Percentiles rank a stretch among this genome's conserved stretches.
Evolutionary conservation across 2,329 filamentous ascomycete species (phyloP).

Genomic region (Cladophialophora psammophila): DNA sequence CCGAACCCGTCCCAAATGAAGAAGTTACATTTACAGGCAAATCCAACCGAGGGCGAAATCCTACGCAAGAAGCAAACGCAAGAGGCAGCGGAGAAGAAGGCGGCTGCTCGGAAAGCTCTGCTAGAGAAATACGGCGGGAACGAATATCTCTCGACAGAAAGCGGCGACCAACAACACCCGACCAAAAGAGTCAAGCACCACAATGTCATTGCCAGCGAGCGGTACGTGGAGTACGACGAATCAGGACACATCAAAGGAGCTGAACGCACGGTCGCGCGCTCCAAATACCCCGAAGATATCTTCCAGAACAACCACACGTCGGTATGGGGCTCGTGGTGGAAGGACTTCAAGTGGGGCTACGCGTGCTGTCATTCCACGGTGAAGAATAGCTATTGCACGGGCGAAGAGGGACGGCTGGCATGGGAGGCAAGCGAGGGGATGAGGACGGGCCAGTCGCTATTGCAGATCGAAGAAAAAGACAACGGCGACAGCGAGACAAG

Average conservation of each 20-base stretch:
- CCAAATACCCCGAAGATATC: constrained; percentile 91
- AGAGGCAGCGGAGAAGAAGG: constrained; percentile 73
- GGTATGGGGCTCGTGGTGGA: constrained; percentile 98
- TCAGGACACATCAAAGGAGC: constrained; percentile 87
- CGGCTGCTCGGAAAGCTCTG: constrained; percentile 72
- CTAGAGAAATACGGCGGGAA: constrained; percentile 82
- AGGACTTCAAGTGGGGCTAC: constrained; percentile 93
- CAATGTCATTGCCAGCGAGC: constrained; percentile 60
- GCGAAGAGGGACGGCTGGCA: constrained; percentile 82
- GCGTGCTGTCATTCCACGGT: constrained; percentile 91
- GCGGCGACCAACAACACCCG: constrained; percentile 60
- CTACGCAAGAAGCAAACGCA: constrained; percentile 79
- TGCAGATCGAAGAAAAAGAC: constrained; percentile 35
- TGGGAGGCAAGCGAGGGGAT: constrained; percentile 77
- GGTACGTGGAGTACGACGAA: constrained; percentile 94
- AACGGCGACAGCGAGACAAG: constrained; percentile 36
- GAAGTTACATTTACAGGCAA: constrained; percentile 89
- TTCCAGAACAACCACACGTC: constrained; percentile 88
- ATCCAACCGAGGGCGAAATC: constrained; percentile 90
- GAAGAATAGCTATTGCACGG: constrained; percentile 98
- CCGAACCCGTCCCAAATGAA: constrained; percentile 58
- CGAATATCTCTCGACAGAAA: constrained; percentile 56
- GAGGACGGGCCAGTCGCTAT: constrained; percentile 57
- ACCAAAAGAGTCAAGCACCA: constrained; percentile 68
- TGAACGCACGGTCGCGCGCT: constrained; percentile 67